Evolutionary conservation across 2,329 filamentous ascomycete species (phyloP), one percentile per base, ranked within the genome.

Genomic region (Dryadomyces sulphureus): DNA sequence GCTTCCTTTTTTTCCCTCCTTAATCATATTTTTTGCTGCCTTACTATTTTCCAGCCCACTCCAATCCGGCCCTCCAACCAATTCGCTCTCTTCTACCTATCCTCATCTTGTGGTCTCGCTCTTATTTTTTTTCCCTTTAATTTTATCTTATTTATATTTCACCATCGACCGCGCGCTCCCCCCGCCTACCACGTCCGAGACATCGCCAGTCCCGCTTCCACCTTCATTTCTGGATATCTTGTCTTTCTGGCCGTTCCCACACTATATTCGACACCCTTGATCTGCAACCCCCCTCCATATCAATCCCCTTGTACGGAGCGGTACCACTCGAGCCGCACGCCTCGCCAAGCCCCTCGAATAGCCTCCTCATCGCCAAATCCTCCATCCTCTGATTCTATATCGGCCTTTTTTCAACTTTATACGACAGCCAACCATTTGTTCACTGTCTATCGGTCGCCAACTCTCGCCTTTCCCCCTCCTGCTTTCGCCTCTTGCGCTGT

Each of bases 321-420:
- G 27, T 32, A 32, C 27, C 27, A 34, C 20, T 21, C 41, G 11
- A 42, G 19, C 30, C 27, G 22, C 19, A n/a, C 27, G 27, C 7
- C 27, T 17, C 27, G 19, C 3, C 22, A 9, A 41, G 24, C 17
- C 6, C 25, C 12, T 12, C n/a, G 22, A 41, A 14, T 16, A 40
- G 24, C 41, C 12, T 9, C 39, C 27, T 24, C 17, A 19, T 16
- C 27, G 25, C 34, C 41, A n/a, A 42, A 34, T 19, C 30, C n/a
- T 42, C 41, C 11, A 12, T 11, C 41, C n/a, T 22, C 30, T 35
- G 17, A 41, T 21, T 30, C 35, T 8, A 16, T 17, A 14, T 14
- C 36, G 41, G 44, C 41, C 41, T 38, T 49, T 46, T 36, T 35
- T 44, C 47, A 49, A 45, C 22, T 16, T 44, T 21, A 25, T 11